Evolutionary conservation across 352 stramenopile species (phyloP).

Genomic region (Phytophthora hibernalis): DNA sequence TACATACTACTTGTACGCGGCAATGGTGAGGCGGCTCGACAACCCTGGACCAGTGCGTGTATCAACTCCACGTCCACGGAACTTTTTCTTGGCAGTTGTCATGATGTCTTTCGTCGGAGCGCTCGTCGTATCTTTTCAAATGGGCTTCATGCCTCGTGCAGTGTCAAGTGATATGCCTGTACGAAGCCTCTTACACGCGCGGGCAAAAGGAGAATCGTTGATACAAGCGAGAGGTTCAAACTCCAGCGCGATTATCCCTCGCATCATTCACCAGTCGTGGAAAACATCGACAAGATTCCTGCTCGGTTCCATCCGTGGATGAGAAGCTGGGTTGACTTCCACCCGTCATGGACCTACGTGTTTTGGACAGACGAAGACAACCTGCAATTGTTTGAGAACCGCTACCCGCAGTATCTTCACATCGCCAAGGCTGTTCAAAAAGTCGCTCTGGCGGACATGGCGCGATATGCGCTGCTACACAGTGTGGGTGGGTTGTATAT

Average conservation of each 20-base stretch:
- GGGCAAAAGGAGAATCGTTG: neutral
- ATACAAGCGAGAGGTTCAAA: too few species aligned
- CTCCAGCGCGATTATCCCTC: slow-evolving; percentile 36
- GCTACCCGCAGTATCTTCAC: slow-evolving; percentile 56
- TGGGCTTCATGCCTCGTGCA: neutral
- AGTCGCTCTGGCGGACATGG: slow-evolving; percentile 60
- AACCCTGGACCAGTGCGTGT: too few species aligned
- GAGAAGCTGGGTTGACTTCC: slow-evolving; percentile 47
- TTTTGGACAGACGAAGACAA: slow-evolving; percentile 71
- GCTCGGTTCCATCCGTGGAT: slow-evolving; percentile 62
- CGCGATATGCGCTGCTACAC: slow-evolving; percentile 62
- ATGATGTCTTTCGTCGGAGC: neutral
- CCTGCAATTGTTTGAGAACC: slow-evolving; percentile 48
- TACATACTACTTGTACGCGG: too few species aligned
- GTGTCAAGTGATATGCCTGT: neutral
- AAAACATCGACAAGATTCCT: slow-evolving; percentile 51
- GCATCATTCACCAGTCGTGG: slow-evolving; percentile 68
- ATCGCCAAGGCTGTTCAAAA: slow-evolving; percentile 48
- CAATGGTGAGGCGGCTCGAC: too few species aligned
- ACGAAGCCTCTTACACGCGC: neutral
- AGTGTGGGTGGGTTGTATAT: slow-evolving; percentile 57
- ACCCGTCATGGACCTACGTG: slow-evolving; percentile 61
- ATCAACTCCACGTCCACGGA: neutral
- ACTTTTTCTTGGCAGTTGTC: neutral
- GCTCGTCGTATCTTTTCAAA: neutral